A percentile compares a stretch with the other conserved stretches of the same genome.
phyloP scores from a whole-genome alignment of 768 basidiomycete species.

The Paxillus involutus region DNA sequence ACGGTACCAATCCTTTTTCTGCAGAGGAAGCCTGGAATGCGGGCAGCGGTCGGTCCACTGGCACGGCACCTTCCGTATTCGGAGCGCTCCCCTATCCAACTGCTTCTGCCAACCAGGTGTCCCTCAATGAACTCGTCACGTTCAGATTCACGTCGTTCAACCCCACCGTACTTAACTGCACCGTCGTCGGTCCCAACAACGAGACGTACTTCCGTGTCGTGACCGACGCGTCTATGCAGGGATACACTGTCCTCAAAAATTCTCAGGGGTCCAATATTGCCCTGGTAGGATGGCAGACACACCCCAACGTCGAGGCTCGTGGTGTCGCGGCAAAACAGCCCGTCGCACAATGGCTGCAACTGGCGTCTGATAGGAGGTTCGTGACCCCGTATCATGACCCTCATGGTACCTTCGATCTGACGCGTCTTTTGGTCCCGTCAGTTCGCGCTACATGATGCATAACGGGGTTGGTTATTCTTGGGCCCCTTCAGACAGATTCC shows the following conservation, averaged over 20 bases:
- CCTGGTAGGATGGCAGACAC: slow-evolving; percentile 56
- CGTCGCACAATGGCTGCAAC: slow-evolving; percentile 52
- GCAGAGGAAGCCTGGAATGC: slow-evolving; percentile 23
- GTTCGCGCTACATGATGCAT: slow-evolving; percentile 51
- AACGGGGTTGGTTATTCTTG: slow-evolving; percentile 52
- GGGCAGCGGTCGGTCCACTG: slow-evolving; percentile 7
- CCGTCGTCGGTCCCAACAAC: slow-evolving; percentile 48
- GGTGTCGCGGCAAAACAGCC: slow-evolving; percentile 48
- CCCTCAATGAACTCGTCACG: slow-evolving; percentile 35
- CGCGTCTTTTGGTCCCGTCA: slow-evolving; percentile 8
- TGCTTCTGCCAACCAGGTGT: slow-evolving; percentile 19
- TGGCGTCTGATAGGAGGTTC: slow-evolving; percentile 48
- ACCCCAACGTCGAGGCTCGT: slow-evolving; percentile 52
- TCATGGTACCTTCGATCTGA: not conserved
- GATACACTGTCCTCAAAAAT: slow-evolving; percentile 55
- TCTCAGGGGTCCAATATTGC: slow-evolving; percentile 46
- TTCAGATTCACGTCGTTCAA: slow-evolving; percentile 53
- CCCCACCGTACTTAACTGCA: slow-evolving; percentile 54
- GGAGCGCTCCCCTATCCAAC: slow-evolving; percentile 62
- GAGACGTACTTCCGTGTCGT: slow-evolving; percentile 49
- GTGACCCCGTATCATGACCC: slow-evolving; percentile 9
- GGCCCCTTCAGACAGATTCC: slow-evolving; percentile 52
- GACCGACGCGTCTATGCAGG: slow-evolving; percentile 50
- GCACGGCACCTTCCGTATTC: slow-evolving; percentile 49
- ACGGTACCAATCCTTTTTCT: slow-evolving; percentile 29